These are phyloP conservation scores for Liquidambar formosana DNA, from an alignment of 164 flowering plant genomes.

Conservation along the genomic window DNA sequence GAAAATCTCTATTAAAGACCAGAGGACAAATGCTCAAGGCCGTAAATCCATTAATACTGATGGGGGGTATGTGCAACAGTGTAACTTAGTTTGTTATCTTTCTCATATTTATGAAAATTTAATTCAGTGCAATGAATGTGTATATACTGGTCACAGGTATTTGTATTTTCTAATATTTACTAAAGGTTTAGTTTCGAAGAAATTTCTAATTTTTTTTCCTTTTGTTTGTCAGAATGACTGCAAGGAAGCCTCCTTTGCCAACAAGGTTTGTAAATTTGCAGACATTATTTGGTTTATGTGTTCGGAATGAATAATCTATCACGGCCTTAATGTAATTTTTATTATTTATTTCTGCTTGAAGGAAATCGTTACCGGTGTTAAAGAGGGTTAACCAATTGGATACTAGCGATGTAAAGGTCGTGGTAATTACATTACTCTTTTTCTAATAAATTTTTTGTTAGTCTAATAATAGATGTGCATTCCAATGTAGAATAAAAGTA, in stretches of 20 bases:
- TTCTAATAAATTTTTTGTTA: neutral
- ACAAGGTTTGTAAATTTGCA: conserved; percentile 33
- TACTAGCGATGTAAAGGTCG: conserved; percentile 22
- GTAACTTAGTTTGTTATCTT: neutral
- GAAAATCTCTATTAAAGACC: conserved; percentile 24
- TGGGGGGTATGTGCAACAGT: conserved; percentile 27
- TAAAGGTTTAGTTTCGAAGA: neutral
- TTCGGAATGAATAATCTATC: neutral
- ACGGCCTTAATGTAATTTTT: too few relatives aligned
- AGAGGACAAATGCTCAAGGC: conserved; percentile 19
- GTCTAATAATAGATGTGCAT: too few relatives aligned
- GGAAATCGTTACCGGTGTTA: conserved; percentile 46
- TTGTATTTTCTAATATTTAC: too few relatives aligned
- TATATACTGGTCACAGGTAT: neutral
- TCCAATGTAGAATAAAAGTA: too few relatives aligned
- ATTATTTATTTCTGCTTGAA: conserved; percentile 18
- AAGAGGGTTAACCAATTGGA: conserved; percentile 23
- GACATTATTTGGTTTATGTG: neutral
- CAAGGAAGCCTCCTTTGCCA: conserved; percentile 20
- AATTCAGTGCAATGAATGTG: neutral
- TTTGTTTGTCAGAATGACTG: conserved; percentile 24
- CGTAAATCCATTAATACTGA: conserved; percentile 11
- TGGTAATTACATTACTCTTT: neutral
- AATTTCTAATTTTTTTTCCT: neutral
- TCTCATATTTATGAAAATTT: neutral